Conservation (phyloP, 108 stramenopile genomes). For the Aurantiochytrium sp. region DNA sequence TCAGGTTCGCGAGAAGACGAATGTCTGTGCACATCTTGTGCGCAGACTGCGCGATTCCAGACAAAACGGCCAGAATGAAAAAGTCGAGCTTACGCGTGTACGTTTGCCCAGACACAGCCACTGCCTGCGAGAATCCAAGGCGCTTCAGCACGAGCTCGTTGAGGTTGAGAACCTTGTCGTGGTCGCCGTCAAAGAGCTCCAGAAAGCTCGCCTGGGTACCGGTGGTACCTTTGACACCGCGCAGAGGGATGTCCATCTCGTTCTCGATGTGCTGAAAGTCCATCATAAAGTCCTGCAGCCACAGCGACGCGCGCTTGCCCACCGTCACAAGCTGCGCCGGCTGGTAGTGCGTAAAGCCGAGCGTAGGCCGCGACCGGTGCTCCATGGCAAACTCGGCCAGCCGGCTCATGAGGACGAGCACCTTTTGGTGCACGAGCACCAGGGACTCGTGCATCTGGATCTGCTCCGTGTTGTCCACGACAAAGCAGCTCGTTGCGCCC, state of each 20-base stretch:
- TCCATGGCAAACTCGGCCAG: slow-evolving; percentile 71
- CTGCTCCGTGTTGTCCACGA: slow-evolving; percentile 93
- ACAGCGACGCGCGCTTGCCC: slow-evolving; percentile 86
- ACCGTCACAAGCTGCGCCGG: slow-evolving; percentile 95
- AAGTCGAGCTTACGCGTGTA: slow-evolving; percentile 97
- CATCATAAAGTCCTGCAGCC: slow-evolving; percentile 90
- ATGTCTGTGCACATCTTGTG: slow-evolving; percentile 98
- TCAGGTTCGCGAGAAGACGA: slow-evolving; percentile 87
- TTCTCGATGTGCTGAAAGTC: slow-evolving; percentile 75
- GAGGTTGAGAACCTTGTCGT: slow-evolving; percentile 78
- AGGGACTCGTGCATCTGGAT: slow-evolving; percentile 80
- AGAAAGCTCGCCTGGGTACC: slow-evolving; percentile 96
- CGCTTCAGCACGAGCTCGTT: slow-evolving; percentile 78
- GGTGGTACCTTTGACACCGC: slow-evolving; percentile 97
- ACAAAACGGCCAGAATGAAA: slow-evolving; percentile 70
- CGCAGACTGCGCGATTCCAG: slow-evolving; percentile 86
- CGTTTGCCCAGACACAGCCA: slow-evolving; percentile 93
- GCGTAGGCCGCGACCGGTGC: slow-evolving; percentile 75
- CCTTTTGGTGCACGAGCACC: slow-evolving; percentile 70
- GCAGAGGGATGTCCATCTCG: slow-evolving; percentile 89
- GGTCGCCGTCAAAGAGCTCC: slow-evolving; percentile 96
- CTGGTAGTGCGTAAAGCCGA: slow-evolving; percentile 97
- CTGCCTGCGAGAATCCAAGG: slow-evolving; percentile 83
- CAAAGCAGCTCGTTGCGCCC: slow-evolving; percentile 91
- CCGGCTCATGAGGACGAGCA: slow-evolving; percentile 69